phyloP scores from a whole-genome alignment of 495 filamentous ascomycete genomes.

The Annulohypoxylon maeteangense region DNA sequence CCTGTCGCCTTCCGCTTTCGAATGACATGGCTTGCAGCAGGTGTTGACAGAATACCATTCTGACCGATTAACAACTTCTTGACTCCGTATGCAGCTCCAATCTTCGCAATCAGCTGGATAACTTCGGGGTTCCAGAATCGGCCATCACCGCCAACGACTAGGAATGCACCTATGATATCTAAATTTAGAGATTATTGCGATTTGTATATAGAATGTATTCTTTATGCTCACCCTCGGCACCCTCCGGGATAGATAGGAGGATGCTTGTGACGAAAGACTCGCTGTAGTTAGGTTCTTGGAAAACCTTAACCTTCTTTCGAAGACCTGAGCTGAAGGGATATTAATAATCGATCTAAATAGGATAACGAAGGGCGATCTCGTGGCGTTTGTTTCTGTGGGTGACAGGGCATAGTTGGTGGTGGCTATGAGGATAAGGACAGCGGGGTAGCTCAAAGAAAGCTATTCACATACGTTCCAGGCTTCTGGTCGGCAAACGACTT shows the following conservation, averaged over 20 bases:
- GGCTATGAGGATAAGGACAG: conserved; percentile 40
- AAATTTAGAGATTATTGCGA: not conserved
- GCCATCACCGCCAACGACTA: conserved; percentile 98
- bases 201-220: not conserved
- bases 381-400: not conserved
- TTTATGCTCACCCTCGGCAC: conserved; percentile 67
- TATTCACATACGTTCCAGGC: conserved; percentile 90
- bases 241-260: conserved; percentile 95
- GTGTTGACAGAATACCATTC: conserved; percentile 94
- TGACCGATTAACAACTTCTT: conserved; percentile 98
- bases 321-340: conserved; percentile 80
- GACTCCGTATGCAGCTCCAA: conserved; percentile 94
- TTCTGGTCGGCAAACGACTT: conserved; percentile 93
- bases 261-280: conserved; percentile 95
- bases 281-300: conserved; percentile 94
- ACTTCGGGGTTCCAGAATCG: conserved; percentile 97
- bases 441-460: conserved; percentile 49
- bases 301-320: conserved; percentile 98
- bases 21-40: conserved; percentile 94
- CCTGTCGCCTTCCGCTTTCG: conserved; percentile 92
- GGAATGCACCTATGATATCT: conserved; percentile 69
- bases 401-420: not conserved
- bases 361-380: conserved; percentile 4
- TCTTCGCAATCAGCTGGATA: conserved; percentile 96
- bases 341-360: conserved; percentile 40